Conservation (phyloP, 768 basidiomycete genomes). For the Trametes punicea region DNA sequence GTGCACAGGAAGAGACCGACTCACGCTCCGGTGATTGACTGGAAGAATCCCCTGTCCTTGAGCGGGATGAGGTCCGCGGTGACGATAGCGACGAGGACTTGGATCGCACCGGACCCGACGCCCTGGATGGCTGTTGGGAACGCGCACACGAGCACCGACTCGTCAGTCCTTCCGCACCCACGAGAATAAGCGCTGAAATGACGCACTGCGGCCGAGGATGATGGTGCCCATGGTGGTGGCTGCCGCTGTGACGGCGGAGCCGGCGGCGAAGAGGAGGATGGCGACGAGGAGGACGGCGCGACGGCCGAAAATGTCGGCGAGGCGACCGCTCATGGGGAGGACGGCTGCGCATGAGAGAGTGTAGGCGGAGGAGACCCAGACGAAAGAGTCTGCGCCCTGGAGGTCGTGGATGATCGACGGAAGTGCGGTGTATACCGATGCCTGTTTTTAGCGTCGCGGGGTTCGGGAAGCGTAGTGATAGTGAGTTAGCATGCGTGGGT, state of each 20-base stretch:
- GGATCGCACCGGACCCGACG: constrained; percentile 24
- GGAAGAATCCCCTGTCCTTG: constrained; percentile 33
- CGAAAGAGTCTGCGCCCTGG: constrained; percentile 27
- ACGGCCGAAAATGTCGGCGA: constrained; percentile 37
- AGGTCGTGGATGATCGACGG: constrained; percentile 21
- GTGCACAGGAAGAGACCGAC: neutral
- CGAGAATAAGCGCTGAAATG: neutral
- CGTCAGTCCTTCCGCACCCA: too few species aligned
- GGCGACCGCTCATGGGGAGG: constrained; percentile 33
- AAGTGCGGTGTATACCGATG: constrained; percentile 25
- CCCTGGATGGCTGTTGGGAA: constrained; percentile 23
- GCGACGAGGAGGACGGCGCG: constrained; percentile 30
- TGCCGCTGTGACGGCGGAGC: constrained; percentile 38
- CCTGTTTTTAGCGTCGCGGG: too few species aligned
- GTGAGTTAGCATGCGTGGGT: neutral
- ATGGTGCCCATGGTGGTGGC: constrained; percentile 38
- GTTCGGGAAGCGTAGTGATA: too few species aligned
- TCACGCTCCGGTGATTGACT: constrained; percentile 12
- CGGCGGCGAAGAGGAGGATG: constrained; percentile 36
- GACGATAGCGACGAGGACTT: constrained; percentile 24
- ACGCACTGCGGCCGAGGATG: constrained; percentile 34
- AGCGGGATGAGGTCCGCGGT: constrained; percentile 27
- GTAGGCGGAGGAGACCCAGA: constrained; percentile 31
- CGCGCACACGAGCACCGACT: too few species aligned
- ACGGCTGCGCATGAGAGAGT: constrained; percentile 35